A percentile compares a stretch with the other conserved stretches of the same genome.
phyloP scores from a whole-genome alignment of 1,139 yeast genomes.

The Oligophagozyma castellii region DNA sequence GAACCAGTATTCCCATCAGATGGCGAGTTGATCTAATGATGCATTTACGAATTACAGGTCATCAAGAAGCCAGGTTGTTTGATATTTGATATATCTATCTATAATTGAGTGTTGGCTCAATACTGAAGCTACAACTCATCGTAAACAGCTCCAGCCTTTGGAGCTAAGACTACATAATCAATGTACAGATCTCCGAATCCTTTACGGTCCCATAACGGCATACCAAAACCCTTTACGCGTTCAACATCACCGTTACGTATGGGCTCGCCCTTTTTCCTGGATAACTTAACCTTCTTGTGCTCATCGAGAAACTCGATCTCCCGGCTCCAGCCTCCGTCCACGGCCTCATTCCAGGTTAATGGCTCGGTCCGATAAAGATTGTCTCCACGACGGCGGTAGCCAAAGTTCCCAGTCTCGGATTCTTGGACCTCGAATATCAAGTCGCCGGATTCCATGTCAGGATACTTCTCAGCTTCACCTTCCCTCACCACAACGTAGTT shows the following conservation, averaged over 20 bases:
- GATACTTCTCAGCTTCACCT: slow-evolving; percentile 77
- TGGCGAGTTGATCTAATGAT: too few species aligned
- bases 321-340: slow-evolving; percentile 69
- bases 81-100: too few species aligned
- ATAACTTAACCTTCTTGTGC: slow-evolving; percentile 36
- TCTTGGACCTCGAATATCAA: slow-evolving; percentile 47
- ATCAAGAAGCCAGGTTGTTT: too few species aligned
- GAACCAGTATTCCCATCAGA: too few species aligned
- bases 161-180: slow-evolving; percentile 45
- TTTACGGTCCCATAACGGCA: slow-evolving; percentile 51
- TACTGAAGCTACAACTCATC: too few species aligned
- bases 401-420: slow-evolving; percentile 45
- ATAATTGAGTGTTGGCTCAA: too few species aligned
- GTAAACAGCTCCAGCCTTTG: too few species aligned
- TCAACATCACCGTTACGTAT: slow-evolving; percentile 63
- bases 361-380: slow-evolving; percentile 74
- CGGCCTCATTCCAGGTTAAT: slow-evolving; percentile 57
- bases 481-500: slow-evolving; percentile 42
- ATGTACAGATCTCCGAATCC: slow-evolving; percentile 60
- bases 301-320: slow-evolving; percentile 51
- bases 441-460: slow-evolving; percentile 77
- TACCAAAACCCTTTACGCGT: slow-evolving; percentile 57
- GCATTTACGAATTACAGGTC: too few species aligned
- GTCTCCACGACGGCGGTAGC: slow-evolving; percentile 68
- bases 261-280: slow-evolving; percentile 36